phyloP scores from a whole-genome alignment of 108 stramenopile genomes.

The Schizochytrium sp. region DNA sequence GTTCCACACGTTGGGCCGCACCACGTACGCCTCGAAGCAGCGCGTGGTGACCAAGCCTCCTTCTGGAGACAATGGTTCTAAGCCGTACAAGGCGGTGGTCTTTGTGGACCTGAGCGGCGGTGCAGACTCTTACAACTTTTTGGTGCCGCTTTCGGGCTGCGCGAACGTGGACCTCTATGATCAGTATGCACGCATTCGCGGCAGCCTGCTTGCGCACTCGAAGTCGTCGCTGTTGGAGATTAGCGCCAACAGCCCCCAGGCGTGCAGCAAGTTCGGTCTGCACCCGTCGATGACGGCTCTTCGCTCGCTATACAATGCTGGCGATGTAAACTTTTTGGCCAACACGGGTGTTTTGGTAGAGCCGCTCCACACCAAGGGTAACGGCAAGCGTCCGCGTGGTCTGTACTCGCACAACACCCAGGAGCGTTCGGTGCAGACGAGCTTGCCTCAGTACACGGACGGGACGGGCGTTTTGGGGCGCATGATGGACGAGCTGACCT shows the following conservation, averaged over 20 bases:
- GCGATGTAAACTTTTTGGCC: constrained; percentile 55
- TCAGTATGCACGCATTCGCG: constrained; percentile 36
- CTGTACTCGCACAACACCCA: constrained; percentile 14
- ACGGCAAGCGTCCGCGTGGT: not conserved
- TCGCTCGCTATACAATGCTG: constrained; percentile 50
- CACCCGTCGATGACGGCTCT: constrained; percentile 32
- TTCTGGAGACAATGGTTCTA: not conserved
- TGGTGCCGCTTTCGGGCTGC: constrained; percentile 48
- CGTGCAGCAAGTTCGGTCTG: constrained; percentile 43
- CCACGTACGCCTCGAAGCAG: too few relatives aligned
- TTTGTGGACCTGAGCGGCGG: constrained; percentile 52
- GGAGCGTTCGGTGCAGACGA: not conserved
- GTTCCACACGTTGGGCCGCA: constrained; percentile 40
- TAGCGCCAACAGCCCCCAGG: constrained; percentile 27
- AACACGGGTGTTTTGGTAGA: constrained; percentile 59
- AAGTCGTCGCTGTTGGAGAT: not conserved
- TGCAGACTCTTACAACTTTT: constrained; percentile 51
- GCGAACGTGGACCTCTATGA: constrained; percentile 1
- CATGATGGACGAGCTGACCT: not conserved
- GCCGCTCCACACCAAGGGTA: constrained; percentile 38
- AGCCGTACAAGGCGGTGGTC: constrained; percentile 58
- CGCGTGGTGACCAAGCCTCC: not conserved
- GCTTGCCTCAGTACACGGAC: not conserved
- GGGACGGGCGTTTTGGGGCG: not conserved
- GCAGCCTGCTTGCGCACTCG: not conserved